phyloP scores from a whole-genome alignment of 352 stramenopile genomes.

The Phytophthora tubulina region DNA sequence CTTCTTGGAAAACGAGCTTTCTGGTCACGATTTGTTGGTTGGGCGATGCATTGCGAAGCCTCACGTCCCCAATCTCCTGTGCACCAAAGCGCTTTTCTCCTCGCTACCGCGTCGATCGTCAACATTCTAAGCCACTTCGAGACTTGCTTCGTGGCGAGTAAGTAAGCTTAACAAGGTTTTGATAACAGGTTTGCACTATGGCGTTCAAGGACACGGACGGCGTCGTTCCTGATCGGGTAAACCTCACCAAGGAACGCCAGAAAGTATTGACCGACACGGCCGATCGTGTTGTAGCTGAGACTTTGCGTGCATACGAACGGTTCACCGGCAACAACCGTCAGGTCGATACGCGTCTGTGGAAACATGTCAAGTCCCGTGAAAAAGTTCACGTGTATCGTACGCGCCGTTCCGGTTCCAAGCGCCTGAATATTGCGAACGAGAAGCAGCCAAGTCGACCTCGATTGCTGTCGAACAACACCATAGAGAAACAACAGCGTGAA shows the following conservation, averaged over 20 bases:
- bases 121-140: conserved; percentile 35
- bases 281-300: conserved; percentile 68
- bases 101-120: conserved; percentile 1
- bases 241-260: conserved; percentile 51
- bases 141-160: conserved; percentile 27
- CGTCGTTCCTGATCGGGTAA: conserved; percentile 35
- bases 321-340: conserved; percentile 56
- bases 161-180: neutral
- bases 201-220: conserved; percentile 36
- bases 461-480: conserved; percentile 54
- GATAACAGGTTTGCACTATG: conserved; percentile 22
- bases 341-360: conserved; percentile 58
- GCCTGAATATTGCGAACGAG: conserved; percentile 32
- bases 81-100: conserved; percentile 5
- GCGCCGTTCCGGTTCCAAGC: conserved; percentile 44
- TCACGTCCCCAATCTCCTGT: conserved; percentile 11
- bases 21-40: conserved; percentile 37
- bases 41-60: conserved; percentile 1
- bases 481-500: conserved; percentile 45
- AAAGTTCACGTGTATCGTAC: conserved; percentile 68
- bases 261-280: conserved; percentile 57
- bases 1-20: neutral
- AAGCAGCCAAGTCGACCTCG: conserved; percentile 48
- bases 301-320: conserved; percentile 58
- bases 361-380: conserved; percentile 65